A percentile compares a stretch with the other conserved stretches of the same genome.
These are phyloP conservation scores for Boeremia lycopersici DNA, from an alignment of 2,329 filamentous ascomycete species.

Conservation along the genomic window DNA sequence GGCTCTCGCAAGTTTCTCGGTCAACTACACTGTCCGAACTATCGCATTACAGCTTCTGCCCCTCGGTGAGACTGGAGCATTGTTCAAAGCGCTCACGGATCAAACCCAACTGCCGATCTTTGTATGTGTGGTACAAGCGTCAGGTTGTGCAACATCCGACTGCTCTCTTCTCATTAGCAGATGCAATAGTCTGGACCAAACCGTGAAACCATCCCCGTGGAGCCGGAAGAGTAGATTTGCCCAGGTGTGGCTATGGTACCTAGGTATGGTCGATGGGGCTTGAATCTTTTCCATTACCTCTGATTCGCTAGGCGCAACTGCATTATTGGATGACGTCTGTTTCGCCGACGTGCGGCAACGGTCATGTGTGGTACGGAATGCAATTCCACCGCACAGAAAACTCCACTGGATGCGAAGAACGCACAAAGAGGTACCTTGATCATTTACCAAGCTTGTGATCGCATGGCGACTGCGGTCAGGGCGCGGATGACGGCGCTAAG, in stretches of 20 bases:
- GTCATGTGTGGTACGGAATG: slow-evolving; percentile 9
- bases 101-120: neutral
- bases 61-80: neutral
- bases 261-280: neutral
- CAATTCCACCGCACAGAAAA: slow-evolving; percentile 1
- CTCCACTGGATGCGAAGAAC: slow-evolving; percentile 2
- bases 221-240: neutral
- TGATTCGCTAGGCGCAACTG: slow-evolving; percentile 7
- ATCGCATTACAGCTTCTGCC: neutral
- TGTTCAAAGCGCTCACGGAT: neutral
- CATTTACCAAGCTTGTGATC: neutral
- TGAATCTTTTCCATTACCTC: neutral
- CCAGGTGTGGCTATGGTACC: neutral
- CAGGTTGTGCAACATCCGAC: neutral
- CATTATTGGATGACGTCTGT: slow-evolving; percentile 1
- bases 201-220: neutral
- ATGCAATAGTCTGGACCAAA: neutral
- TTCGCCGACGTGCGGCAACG: slow-evolving; percentile 9
- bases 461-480: neutral
- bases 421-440: neutral
- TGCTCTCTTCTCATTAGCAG: neutral
- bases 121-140: neutral
- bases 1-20: neutral
- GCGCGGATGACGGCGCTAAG: slow-evolving; percentile 9
- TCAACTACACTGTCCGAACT: neutral